Evolutionary conservation across 179 eudicot species (phyloP).

Genomic region (Silene noctiflora): DNA sequence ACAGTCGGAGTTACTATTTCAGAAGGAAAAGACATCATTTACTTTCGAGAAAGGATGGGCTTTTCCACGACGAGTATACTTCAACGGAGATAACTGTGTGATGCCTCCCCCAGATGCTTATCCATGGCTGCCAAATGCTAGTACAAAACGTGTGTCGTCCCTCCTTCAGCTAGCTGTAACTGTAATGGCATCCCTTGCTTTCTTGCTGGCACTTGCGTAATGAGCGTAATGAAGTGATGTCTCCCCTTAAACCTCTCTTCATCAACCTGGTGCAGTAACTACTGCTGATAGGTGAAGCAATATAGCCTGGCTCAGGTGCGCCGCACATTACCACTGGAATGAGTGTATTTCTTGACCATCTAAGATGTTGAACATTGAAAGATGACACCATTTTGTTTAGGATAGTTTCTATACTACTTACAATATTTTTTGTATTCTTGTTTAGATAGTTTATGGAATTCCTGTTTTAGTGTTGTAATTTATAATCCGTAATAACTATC

Average conservation of each 20-base stretch:
- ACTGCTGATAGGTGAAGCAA: slow-evolving; percentile 19
- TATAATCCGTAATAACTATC: slow-evolving; percentile 28
- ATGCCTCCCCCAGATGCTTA: slow-evolving; percentile 57
- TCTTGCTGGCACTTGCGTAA: slow-evolving; percentile 33
- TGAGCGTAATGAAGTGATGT: slow-evolving; percentile 25
- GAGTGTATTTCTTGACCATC: slow-evolving; percentile 21
- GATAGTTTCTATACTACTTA: slow-evolving; percentile 24
- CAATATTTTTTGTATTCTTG: slow-evolving; percentile 26
- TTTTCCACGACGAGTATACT: slow-evolving; percentile 50
- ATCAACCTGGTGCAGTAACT: neutral
- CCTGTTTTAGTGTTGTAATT: slow-evolving; percentile 24
- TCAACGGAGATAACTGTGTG: slow-evolving; percentile 51
- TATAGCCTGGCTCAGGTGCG: slow-evolving; percentile 19
- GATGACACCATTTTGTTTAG: slow-evolving; percentile 27
- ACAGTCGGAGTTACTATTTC: slow-evolving; percentile 43
- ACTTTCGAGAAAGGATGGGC: slow-evolving; percentile 54
- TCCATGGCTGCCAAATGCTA: slow-evolving; percentile 49
- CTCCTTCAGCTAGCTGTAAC: slow-evolving; percentile 23
- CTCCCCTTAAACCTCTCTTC: slow-evolving; percentile 11
- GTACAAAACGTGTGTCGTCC: slow-evolving; percentile 24
- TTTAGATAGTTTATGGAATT: slow-evolving; percentile 20
- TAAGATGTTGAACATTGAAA: slow-evolving; percentile 16
- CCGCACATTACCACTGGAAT: slow-evolving; percentile 21
- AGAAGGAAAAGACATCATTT: slow-evolving; percentile 42
- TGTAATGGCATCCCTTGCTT: slow-evolving; percentile 27